Evolutionary conservation across 129 eudicot genomes (phyloP).

Genomic region (Mikania micrantha): DNA sequence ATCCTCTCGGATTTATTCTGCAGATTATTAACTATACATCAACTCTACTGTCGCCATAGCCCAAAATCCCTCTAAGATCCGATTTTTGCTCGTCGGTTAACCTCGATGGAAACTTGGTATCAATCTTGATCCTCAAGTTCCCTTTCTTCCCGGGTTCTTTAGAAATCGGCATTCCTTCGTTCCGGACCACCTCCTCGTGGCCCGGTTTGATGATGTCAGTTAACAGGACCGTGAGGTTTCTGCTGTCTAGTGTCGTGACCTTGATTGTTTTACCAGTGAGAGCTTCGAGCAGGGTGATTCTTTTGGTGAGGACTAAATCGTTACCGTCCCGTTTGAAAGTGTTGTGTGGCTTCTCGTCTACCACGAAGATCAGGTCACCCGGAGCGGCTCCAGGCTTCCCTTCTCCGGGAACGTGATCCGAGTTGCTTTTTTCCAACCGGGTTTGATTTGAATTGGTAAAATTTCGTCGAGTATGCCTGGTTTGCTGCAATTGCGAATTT

Average conservation of each 20-base stretch:
- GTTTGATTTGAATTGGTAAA: constrained; percentile 64
- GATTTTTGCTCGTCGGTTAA: constrained; percentile 63
- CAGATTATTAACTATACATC: constrained; percentile 26
- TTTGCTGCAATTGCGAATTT: constrained; percentile 60
- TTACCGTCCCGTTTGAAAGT: constrained; percentile 76
- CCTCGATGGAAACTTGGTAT: constrained; percentile 70
- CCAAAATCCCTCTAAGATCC: constrained; percentile 62
- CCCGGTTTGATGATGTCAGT: constrained; percentile 62
- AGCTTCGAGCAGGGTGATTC: constrained; percentile 71
- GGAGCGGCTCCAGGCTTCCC: constrained; percentile 74
- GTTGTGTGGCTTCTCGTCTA: constrained; percentile 75
- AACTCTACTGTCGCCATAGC: constrained; percentile 16
- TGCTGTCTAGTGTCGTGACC: constrained; percentile 55
- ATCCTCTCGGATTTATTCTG: too few relatives aligned
- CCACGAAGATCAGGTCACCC: constrained; percentile 74
- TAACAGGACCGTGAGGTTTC: constrained; percentile 38
- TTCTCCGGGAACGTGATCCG: constrained; percentile 84
- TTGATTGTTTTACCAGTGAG: constrained; percentile 32
- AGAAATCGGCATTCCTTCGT: constrained; percentile 81
- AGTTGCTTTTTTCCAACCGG: constrained; percentile 91
- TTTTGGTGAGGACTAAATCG: constrained; percentile 54
- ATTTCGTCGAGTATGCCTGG: constrained; percentile 76
- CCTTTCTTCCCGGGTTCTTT: constrained; percentile 82
- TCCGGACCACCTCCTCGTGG: constrained; percentile 47
- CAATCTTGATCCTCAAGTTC: constrained; percentile 64